Percentiles rank a stretch among this genome's conserved stretches.
These are phyloP conservation scores for Chaetomium olivaceum DNA, from an alignment of 2,329 filamentous ascomycete species.

Conservation along the genomic window DNA sequence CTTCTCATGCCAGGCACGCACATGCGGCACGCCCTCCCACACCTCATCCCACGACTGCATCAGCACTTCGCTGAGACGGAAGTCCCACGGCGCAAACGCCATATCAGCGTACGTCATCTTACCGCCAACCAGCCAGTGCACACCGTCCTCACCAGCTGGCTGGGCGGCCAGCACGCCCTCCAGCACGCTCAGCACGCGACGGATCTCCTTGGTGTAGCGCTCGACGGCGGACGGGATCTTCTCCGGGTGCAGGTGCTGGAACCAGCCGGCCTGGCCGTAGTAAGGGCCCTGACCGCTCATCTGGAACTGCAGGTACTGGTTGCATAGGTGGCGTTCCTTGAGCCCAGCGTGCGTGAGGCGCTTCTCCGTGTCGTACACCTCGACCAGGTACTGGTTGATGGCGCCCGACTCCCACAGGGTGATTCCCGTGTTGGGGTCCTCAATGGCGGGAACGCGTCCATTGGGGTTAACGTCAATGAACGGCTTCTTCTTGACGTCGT, in stretches of 20 bases:
- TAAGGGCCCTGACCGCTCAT: constrained; percentile 47
- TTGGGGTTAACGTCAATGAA: constrained; percentile 40
- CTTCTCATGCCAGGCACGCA: constrained; percentile 40
- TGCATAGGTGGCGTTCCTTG: constrained; percentile 39
- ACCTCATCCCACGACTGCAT: constrained; percentile 31
- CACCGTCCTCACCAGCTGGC: constrained; percentile 12
- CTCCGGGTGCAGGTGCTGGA: constrained; percentile 33
- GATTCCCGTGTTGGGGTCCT: constrained; percentile 45
- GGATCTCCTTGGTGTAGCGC: constrained; percentile 32
- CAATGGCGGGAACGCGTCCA: constrained; percentile 39
- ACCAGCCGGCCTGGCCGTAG: constrained; percentile 40
- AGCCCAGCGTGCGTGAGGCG: constrained; percentile 42
- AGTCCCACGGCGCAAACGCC: constrained; percentile 31
- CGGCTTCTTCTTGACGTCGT: constrained; percentile 38
- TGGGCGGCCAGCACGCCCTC: constrained; percentile 22
- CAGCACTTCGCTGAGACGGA: constrained; percentile 30
- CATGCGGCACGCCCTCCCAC: constrained; percentile 34
- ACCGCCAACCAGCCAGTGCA: constrained; percentile 33
- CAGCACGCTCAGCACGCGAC: constrained; percentile 32
- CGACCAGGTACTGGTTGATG: constrained; percentile 50
- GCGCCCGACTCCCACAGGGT: constrained; percentile 53
- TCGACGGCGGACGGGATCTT: constrained; percentile 29
- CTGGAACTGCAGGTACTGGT: constrained; percentile 49
- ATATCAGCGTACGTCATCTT: constrained; percentile 32
- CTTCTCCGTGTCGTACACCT: constrained; percentile 46